Evolutionary conservation across 108 stramenopile species (phyloP).

Genomic region (Skeletonema tropicum): DNA sequence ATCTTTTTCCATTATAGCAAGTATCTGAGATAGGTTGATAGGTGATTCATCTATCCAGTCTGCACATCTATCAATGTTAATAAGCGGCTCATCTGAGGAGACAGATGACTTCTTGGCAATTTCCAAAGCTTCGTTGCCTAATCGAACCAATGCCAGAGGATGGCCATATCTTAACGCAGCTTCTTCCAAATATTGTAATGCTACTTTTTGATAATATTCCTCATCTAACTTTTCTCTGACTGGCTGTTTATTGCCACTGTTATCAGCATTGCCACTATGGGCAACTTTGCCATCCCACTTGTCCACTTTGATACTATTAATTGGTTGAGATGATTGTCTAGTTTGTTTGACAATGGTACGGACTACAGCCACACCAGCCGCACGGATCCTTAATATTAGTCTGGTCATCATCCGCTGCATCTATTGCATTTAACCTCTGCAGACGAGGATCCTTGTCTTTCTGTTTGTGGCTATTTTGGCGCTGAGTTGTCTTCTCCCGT

Average conservation of each 20-base stretch:
- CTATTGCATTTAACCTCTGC: neutral
- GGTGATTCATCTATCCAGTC: conserved; percentile 42
- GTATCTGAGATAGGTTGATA: conserved; percentile 23
- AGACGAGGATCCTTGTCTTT: conserved; percentile 3
- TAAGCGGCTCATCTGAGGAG: conserved; percentile 6
- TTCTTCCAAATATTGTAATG: conserved; percentile 50
- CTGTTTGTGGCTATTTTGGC: neutral
- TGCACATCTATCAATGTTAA: conserved; percentile 26
- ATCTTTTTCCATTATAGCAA: neutral
- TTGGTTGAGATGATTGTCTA: conserved; percentile 31
- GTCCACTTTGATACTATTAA: conserved; percentile 18
- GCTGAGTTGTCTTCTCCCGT: conserved; percentile 34
- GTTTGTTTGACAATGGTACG: conserved; percentile 67
- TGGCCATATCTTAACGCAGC: conserved; percentile 67
- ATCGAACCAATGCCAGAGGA: conserved; percentile 58
- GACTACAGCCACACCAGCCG: conserved; percentile 67
- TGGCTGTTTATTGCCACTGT: neutral
- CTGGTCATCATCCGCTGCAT: conserved; percentile 17
- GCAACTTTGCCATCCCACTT: conserved; percentile 18
- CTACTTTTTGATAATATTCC: conserved; percentile 36
- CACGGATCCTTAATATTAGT: conserved; percentile 28
- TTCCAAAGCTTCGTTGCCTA: conserved; percentile 67
- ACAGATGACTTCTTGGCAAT: conserved; percentile 9
- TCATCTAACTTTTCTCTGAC: conserved; percentile 7
- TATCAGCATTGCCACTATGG: neutral